Evolutionary conservation across 208 protist species (phyloP).

Genomic region (Crithidia brevicula): DNA sequence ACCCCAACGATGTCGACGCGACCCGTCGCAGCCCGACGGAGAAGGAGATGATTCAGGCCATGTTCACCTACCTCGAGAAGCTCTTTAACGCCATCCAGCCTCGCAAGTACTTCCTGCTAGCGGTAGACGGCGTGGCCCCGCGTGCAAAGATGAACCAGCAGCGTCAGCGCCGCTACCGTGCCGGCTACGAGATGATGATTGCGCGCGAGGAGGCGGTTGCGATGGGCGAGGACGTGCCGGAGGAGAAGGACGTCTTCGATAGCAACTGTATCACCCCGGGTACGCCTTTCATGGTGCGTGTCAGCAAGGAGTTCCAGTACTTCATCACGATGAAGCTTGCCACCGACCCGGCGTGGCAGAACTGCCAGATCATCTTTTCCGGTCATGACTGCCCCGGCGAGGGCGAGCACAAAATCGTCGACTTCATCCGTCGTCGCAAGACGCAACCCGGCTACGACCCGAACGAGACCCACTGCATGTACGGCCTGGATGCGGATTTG

Average conservation of each 20-base stretch:
- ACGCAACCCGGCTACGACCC: constrained; percentile 93
- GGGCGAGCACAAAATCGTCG: constrained; percentile 99
- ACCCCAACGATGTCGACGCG: constrained; percentile 95
- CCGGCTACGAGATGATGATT: constrained; percentile 89
- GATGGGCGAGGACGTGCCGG: constrained; percentile 73
- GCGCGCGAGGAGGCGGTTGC: constrained; percentile 73
- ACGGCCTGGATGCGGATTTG: constrained; percentile 98
- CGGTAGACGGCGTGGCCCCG: constrained; percentile 98
- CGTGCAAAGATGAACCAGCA: constrained; percentile 99
- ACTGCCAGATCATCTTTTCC: constrained; percentile 94
- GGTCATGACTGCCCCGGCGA: constrained; percentile 97
- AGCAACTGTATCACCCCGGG: constrained; percentile 99
- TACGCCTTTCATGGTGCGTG: constrained; percentile 97
- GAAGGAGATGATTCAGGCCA: constrained; percentile 95
- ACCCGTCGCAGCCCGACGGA: constrained; percentile 85
- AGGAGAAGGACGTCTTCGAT: constrained; percentile 94
- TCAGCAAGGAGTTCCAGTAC: constrained; percentile 94
- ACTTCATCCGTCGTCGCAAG: constrained; percentile 97
- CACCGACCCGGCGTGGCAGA: constrained; percentile 93
- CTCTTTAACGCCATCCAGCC: constrained; percentile 97
- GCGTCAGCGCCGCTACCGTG: constrained; percentile 94
- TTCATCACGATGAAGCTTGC: constrained; percentile 95
- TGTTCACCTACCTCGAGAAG: constrained; percentile 98
- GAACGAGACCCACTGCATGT: constrained; percentile 97
- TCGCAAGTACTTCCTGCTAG: constrained; percentile 96